Evolutionary conservation across 2,329 filamentous ascomycete genomes (phyloP), one percentile per base, ranked within the genome.

Genomic region (Colletotrichum liriopes): DNA sequence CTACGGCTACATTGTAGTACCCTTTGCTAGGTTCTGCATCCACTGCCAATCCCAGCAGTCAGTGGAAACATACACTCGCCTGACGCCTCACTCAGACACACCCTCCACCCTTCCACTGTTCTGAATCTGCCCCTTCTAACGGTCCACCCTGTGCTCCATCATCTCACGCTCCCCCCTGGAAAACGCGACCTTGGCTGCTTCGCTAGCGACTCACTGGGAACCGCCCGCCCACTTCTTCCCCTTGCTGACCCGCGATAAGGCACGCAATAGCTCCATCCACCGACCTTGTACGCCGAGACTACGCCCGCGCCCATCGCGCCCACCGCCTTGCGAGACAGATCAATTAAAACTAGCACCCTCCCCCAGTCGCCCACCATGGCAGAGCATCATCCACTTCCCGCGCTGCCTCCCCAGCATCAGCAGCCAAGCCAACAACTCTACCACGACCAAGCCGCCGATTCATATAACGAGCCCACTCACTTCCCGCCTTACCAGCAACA

Each of bases 321-420:
- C 58, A 69, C 70, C 67, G 67, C 51, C 71, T 60, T 72, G 62
- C 56, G 56, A 72, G 64, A 76, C 77, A 77, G 75, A 67, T 77
- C 65, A 77, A 80, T 81, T 81, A 82, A 82, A 79, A 77, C 76
- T 74, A 73, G 70, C 73, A 49, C 51, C 35, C 73, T 74, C 72
- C 77, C 80, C 78, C 78, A 77, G 74, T 47, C 76, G 78, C 76
- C 65, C 77, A 76, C 74, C 76, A 84, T 84, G 83, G 82, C 81
- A 74, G 76, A 67, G 51, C 67, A 73, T 29, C 67, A 72, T 68
- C 61, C 75, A 52, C 73, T 68, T 67, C 51, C 73, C 73, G 45
- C 63, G 49, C 75, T 78, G 67, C 76, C 76, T 56, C 75, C 75
- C 65, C 74, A 75, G 55, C 74, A 73, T 41, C 74, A 76, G 51